A percentile compares a stretch with the other conserved stretches of the same genome.
These are phyloP conservation scores for Platanthera guangdongensis DNA, from an alignment of 106 monocot species.

Conservation along the genomic window DNA sequence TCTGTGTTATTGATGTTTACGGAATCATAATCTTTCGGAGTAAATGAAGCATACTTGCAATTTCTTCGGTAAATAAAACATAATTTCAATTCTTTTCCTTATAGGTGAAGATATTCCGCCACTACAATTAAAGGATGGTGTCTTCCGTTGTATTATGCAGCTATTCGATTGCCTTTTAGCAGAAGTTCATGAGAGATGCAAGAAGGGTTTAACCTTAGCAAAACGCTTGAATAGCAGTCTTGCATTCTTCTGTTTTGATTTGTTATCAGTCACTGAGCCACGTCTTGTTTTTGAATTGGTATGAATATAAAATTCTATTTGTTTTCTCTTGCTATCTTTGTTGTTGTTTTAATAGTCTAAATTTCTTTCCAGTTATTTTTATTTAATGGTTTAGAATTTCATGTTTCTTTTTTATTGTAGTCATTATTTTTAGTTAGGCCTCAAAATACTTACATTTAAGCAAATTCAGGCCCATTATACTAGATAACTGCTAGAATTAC, in stretches of 20 bases:
- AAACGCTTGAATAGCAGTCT: conserved; percentile 90
- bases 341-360: background rate
- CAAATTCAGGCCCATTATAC: background rate
- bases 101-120: conserved; percentile 97
- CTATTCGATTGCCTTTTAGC: conserved; percentile 94
- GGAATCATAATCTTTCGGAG: background rate
- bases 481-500: no score
- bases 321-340: background rate
- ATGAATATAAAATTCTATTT: conserved; percentile 8
- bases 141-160: conserved; percentile 92
- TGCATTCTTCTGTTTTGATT: conserved; percentile 95
- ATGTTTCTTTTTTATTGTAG: background rate
- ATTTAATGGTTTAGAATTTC: background rate
- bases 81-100: conserved; percentile 7
- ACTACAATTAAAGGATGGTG: conserved; percentile 90
- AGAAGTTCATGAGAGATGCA: conserved; percentile 98
- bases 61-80: background rate
- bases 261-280: conserved; percentile 85
- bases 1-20: background rate
- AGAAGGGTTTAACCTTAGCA: conserved; percentile 94
- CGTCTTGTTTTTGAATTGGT: conserved; percentile 99
- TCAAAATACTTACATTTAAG: background rate
- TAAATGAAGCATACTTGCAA: background rate
- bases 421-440: background rate
- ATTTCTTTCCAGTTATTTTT: background rate